Evolutionary conservation across 306 rosid genomes (phyloP), one percentile per base, ranked within the genome.

Genomic region (Inga leiocalycina): DNA sequence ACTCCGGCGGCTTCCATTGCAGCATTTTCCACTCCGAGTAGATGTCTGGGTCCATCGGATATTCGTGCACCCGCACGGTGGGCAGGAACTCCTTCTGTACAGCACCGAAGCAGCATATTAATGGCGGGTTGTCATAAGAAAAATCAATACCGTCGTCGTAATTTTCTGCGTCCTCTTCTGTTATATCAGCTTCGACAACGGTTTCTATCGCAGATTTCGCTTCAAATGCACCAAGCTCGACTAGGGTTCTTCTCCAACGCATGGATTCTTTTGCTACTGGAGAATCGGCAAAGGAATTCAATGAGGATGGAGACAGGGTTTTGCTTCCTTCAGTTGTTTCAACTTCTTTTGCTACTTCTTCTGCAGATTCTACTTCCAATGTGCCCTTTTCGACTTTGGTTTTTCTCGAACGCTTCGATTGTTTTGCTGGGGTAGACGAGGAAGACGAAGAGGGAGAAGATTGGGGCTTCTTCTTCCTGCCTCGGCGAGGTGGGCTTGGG

Each of bases 1-100:
- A 94, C 82, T 96, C 99, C 41, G 99, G 99, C 0, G 98, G 97
- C 80, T 93, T 93, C 99, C 99, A 96, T 81, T 96, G 99, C 20
- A 94, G 89, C 98, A 92, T 96, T 79, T 96, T 96, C 99, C 99
- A 96, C 79, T 91, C 89, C 2, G 97, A 89, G 87, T 96, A 96
- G 0, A 86, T 91, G 64, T 94, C 98, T 4, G 87, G 91, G 90
- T 96, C 79, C 99, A 96, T 91, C 6, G 90, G 98, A 61, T 89
- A 86, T 30, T 87, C 86, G 75, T 84, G 91, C 65, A 94, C 98
- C 77, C 99, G 88, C 43, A 96, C 94, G 54, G 97, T 83, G 5
- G 99, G 97, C 39, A 96, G 72, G 34, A 96, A 92, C 78, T 96
- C 98, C 77, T 88, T 92, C 91, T 76, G 94, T 20, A 80, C 88